Evolutionary conservation across 2,329 filamentous ascomycete genomes (phyloP).

Genomic region (Didymella arachidicola): DNA sequence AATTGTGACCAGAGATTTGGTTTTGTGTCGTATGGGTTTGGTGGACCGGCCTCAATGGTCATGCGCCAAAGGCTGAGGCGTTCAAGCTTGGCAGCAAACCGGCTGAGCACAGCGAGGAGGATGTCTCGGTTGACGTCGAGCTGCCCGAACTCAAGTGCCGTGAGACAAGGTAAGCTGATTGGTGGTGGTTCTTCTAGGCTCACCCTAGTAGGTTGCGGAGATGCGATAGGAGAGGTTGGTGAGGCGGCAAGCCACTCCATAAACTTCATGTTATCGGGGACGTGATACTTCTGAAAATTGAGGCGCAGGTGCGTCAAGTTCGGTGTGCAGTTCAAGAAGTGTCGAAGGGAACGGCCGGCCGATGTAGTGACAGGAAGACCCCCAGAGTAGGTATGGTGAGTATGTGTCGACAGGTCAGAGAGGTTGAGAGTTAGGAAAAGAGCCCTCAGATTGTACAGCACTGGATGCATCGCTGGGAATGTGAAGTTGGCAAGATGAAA

Average conservation of each 20-base stretch:
- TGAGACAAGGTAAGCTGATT: constrained; percentile 26
- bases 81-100: constrained; percentile 56
- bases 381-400: constrained; percentile 26
- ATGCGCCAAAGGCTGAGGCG: constrained; percentile 59
- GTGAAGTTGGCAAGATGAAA: constrained; percentile 58
- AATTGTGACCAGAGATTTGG: constrained; percentile 32
- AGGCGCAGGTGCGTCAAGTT: constrained; percentile 63
- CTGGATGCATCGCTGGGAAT: constrained; percentile 48
- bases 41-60: constrained; percentile 25
- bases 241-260: constrained; percentile 49
- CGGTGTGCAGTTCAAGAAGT: constrained; percentile 52
- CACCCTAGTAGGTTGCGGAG: constrained; percentile 3
- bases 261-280: constrained; percentile 39
- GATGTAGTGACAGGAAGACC: constrained; percentile 12
- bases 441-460: constrained; percentile 58
- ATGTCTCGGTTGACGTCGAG: constrained; percentile 17
- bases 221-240: background rate
- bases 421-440: constrained; percentile 54
- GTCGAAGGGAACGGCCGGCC: constrained; percentile 31
- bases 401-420: background rate
- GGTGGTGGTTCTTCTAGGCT: constrained; percentile 20
- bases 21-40: constrained; percentile 17
- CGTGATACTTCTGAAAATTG: constrained; percentile 53
- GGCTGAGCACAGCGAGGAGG: constrained; percentile 37
- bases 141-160: constrained; percentile 37